phyloP scores from a whole-genome alignment of 2,329 filamentous ascomycete genomes.

The Apiospora sp. region DNA sequence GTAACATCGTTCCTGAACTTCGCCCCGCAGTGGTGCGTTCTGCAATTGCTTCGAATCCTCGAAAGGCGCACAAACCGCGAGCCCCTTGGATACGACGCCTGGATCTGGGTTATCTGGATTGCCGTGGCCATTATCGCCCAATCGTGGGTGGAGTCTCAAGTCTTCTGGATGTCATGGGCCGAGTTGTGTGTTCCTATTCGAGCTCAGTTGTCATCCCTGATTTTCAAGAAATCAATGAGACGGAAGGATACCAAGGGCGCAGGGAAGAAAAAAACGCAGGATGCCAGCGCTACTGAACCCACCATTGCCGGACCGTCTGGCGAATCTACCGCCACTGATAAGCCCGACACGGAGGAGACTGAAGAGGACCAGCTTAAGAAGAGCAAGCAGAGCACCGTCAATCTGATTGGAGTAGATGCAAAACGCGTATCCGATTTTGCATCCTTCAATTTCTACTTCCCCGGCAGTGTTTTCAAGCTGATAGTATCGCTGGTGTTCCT shows the following conservation, averaged over 20 bases:
- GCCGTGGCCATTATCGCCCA: slow-evolving; percentile 65
- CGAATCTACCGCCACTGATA: slow-evolving; percentile 40
- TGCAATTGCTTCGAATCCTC: slow-evolving; percentile 70
- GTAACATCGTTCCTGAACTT: slow-evolving; percentile 67
- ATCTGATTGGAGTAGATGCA: slow-evolving; percentile 79
- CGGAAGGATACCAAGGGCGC: slow-evolving; percentile 78
- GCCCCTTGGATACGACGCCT: slow-evolving; percentile 60
- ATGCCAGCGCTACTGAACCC: slow-evolving; percentile 41
- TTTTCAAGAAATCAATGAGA: slow-evolving; percentile 80
- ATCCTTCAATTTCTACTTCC: slow-evolving; percentile 71
- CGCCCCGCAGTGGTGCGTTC: slow-evolving; percentile 73
- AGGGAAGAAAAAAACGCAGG: slow-evolving; percentile 54
- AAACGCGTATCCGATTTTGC: slow-evolving; percentile 74
- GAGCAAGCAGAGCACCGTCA: slow-evolving; percentile 76
- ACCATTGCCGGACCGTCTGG: slow-evolving; percentile 38
- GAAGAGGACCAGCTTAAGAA: slow-evolving; percentile 52
- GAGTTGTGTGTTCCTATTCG: slow-evolving; percentile 72
- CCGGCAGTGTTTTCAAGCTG: slow-evolving; percentile 69
- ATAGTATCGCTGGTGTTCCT: slow-evolving; percentile 72
- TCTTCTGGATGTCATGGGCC: slow-evolving; percentile 72
- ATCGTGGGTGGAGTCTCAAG: slow-evolving; percentile 68
- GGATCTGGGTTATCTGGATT: slow-evolving; percentile 73
- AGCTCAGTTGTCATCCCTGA: slow-evolving; percentile 72
- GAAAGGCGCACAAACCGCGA: slow-evolving; percentile 60
- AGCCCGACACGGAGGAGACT: slow-evolving; percentile 44